phyloP scores from a whole-genome alignment of 2,329 filamentous ascomycete genomes.

The Hypoxylon sp. region DNA sequence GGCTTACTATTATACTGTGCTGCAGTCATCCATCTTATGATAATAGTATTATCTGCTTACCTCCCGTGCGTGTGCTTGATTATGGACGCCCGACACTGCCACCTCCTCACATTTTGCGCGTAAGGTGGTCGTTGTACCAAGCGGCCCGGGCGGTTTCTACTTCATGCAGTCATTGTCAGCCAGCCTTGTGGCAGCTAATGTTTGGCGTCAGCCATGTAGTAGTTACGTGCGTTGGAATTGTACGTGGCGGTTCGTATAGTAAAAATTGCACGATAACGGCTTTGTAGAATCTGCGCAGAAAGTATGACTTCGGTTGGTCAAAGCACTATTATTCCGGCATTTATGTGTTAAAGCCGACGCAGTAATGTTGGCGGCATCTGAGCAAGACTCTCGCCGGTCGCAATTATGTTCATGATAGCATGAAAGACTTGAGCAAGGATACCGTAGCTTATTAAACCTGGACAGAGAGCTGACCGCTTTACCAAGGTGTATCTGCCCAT shows the following conservation, averaged over 20 bases:
- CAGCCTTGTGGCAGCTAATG: slow-evolving; percentile 8
- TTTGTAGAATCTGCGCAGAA: slow-evolving; percentile 9
- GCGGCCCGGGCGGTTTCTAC: neutral
- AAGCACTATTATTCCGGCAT: neutral
- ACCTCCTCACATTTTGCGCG: slow-evolving; percentile 30
- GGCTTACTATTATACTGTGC: slow-evolving; percentile 21
- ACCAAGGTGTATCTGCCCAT: neutral
- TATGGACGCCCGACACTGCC: slow-evolving; percentile 35
- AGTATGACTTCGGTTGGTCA: neutral
- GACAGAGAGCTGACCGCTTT: neutral
- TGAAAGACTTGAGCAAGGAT: neutral
- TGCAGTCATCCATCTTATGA: slow-evolving; percentile 17
- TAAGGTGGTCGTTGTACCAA: slow-evolving; percentile 1
- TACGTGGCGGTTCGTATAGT: slow-evolving; percentile 17
- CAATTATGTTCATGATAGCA: neutral
- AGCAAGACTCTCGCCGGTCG: neutral
- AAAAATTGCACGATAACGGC: slow-evolving; percentile 9
- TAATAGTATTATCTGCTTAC: slow-evolving; percentile 3
- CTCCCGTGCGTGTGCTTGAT: slow-evolving; percentile 14
- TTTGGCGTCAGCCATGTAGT: slow-evolving; percentile 5
- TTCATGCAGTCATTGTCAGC: slow-evolving; percentile 12
- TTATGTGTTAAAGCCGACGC: neutral
- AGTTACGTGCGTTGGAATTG: neutral
- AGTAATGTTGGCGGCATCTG: neutral
- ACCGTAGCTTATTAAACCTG: neutral